Conservation (phyloP, 208 protist species). For the Trypanosomatidae sp. region DNA sequence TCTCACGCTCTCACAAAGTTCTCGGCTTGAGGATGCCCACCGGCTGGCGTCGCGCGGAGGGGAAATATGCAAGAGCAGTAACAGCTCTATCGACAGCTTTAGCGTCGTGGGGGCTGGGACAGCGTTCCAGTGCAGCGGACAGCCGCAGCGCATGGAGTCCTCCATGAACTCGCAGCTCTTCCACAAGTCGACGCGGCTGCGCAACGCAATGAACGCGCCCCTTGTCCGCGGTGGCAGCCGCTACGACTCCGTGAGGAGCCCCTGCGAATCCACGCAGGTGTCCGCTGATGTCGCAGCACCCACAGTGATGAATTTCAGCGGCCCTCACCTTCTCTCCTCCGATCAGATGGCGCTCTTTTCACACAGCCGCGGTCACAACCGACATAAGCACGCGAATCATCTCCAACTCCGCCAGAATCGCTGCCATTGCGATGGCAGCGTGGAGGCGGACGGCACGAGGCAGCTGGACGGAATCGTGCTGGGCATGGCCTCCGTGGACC, state of each 20-base stretch:
- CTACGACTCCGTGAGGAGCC: constrained; percentile 17
- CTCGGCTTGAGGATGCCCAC: constrained; percentile 13
- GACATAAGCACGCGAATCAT: not conserved
- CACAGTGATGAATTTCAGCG: not conserved
- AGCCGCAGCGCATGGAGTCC: constrained; percentile 20
- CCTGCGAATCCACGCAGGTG: constrained; percentile 5
- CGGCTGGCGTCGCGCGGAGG: not conserved
- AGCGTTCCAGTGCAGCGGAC: not conserved
- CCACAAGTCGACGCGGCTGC: constrained; percentile 4
- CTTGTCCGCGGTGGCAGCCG: not conserved
- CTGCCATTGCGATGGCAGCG: not conserved
- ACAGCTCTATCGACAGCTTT: constrained; percentile 27
- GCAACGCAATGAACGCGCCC: not conserved
- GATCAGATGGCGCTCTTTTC: constrained; percentile 11
- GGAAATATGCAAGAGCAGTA: constrained; percentile 3
- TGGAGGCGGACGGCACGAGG: not conserved
- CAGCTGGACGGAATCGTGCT: constrained; percentile 4
- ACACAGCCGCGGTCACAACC: not conserved
- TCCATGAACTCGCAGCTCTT: constrained; percentile 30
- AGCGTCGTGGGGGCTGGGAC: not conserved
- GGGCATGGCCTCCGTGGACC: not conserved
- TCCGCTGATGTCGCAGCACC: constrained; percentile 5
- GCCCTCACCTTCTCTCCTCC: constrained; percentile 15
- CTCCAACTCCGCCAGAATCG: not conserved
- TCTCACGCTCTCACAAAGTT: constrained; percentile 4